phyloP scores from a whole-genome alignment of 2,329 filamentous ascomycete genomes.

The Talaromyces sp. region DNA sequence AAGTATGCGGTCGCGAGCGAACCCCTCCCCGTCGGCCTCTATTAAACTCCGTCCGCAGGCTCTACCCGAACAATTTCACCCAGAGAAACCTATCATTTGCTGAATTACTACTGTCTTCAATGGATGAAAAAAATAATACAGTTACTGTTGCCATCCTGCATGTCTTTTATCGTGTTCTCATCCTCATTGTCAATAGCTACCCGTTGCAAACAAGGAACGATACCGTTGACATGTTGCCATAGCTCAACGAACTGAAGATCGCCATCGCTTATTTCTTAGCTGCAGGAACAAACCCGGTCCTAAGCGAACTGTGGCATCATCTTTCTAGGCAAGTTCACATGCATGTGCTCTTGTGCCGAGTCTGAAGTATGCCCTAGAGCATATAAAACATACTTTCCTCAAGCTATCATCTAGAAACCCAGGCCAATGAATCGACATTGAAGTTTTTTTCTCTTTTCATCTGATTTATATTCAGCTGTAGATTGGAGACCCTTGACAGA shows the following conservation, averaged over 20 bases:
- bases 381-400: slow-evolving; percentile 1
- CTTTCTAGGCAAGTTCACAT: slow-evolving; percentile 1
- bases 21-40: slow-evolving; percentile 1
- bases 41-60: background rate
- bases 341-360: background rate
- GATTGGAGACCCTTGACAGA: background rate
- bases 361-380: background rate
- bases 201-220: no score
- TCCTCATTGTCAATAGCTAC: background rate
- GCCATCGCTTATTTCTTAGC: slow-evolving; percentile 1
- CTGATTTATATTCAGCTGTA: no score
- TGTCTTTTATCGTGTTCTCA: no score
- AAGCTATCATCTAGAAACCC: no score
- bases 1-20: background rate
- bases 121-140: no score
- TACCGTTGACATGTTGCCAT: no score
- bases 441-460: no score
- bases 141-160: no score
- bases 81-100: no score
- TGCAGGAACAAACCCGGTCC: background rate
- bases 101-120: background rate
- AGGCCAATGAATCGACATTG: no score
- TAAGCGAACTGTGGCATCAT: slow-evolving; percentile 10
- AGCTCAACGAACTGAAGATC: background rate
- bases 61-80: no score